A percentile compares a stretch with the other conserved stretches of the same genome.
These are phyloP conservation scores for Yueomyces sinensis DNA, from an alignment of 805 yeast genomes.

Conservation along the genomic window DNA sequence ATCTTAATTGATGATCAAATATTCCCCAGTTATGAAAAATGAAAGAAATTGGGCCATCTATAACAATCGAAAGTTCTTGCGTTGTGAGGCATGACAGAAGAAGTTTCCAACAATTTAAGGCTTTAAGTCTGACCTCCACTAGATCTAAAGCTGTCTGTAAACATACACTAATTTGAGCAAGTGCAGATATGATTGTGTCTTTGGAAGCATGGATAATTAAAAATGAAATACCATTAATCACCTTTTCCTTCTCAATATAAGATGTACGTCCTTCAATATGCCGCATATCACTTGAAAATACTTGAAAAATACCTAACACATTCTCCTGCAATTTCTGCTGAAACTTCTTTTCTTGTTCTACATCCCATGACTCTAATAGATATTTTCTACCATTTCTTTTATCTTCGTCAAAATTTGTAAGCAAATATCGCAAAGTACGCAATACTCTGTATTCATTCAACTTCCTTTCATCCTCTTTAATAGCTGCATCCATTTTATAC, in stretches of 20 bases:
- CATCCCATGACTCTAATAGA: slow-evolving; percentile 7
- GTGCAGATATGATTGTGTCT: slow-evolving; percentile 45
- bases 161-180: slow-evolving; percentile 80
- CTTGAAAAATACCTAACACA: slow-evolving; percentile 63
- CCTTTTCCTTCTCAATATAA: slow-evolving; percentile 53
- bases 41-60: slow-evolving; percentile 64
- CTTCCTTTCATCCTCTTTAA: slow-evolving; percentile 4
- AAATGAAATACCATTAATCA: slow-evolving; percentile 62
- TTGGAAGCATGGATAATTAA: slow-evolving; percentile 39
- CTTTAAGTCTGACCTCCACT: slow-evolving; percentile 41
- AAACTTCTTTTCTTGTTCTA: slow-evolving; percentile 21
- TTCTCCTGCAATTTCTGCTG: slow-evolving; percentile 37
- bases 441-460: slow-evolving; percentile 18
- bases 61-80: slow-evolving; percentile 46
- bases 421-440: slow-evolving; percentile 15
- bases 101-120: slow-evolving; percentile 56
- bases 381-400: slow-evolving; percentile 16
- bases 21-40: slow-evolving; percentile 52
- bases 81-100: slow-evolving; percentile 45
- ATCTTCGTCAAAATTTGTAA: slow-evolving; percentile 19
- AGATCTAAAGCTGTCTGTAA: slow-evolving; percentile 66
- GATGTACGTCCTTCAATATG: slow-evolving; percentile 62
- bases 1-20: slow-evolving; percentile 37
- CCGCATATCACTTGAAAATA: slow-evolving; percentile 67
- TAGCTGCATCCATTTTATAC: slow-evolving; percentile 10